Evolutionary conservation across 768 basidiomycete species (phyloP).

Genomic region (Hypholoma fasciculare): DNA sequence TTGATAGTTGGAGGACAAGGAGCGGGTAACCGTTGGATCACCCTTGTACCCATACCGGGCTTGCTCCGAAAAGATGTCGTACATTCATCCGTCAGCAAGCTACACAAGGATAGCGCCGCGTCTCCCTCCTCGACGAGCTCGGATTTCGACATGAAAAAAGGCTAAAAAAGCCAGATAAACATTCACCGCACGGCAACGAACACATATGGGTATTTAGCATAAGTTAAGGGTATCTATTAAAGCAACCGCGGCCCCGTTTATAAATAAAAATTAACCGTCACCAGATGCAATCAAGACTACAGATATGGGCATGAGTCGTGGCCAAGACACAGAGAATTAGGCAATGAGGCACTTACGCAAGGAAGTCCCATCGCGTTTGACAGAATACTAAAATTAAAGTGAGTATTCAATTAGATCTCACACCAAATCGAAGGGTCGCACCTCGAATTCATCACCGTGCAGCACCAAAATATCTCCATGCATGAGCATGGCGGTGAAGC

Average conservation of each 20-base stretch:
- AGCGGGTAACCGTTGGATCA: conserved; percentile 12
- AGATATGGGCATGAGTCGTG: conserved; percentile 6
- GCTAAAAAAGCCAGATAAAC: not conserved
- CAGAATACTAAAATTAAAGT: conserved; percentile 35
- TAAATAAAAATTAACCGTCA: conserved; percentile 9
- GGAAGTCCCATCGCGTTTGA: conserved; percentile 43
- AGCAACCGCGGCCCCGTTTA: conserved; percentile 3
- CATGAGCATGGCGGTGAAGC: conserved; percentile 35
- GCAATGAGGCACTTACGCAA: conserved; percentile 34
- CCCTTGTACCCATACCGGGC: conserved; percentile 10
- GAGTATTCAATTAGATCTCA: conserved; percentile 1
- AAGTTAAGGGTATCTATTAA: conserved; percentile 3
- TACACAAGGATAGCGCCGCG: not conserved
- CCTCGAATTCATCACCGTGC: conserved; percentile 42
- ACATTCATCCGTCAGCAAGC: conserved; percentile 15
- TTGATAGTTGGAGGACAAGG: conserved; percentile 17
- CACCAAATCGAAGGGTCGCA: conserved; percentile 18
- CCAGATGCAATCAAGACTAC: conserved; percentile 17
- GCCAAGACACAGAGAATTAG: conserved; percentile 4
- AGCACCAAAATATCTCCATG: conserved; percentile 45
- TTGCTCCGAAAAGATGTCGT: conserved; percentile 22
- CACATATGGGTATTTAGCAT: not conserved
- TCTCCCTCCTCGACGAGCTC: not conserved
- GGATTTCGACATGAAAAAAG: not conserved
- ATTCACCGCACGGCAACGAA: not conserved